Percentiles rank a stretch among this genome's conserved stretches.
Evolutionary conservation across 2,329 filamentous ascomycete genomes (phyloP).

Genomic region (Cytospora mali): DNA sequence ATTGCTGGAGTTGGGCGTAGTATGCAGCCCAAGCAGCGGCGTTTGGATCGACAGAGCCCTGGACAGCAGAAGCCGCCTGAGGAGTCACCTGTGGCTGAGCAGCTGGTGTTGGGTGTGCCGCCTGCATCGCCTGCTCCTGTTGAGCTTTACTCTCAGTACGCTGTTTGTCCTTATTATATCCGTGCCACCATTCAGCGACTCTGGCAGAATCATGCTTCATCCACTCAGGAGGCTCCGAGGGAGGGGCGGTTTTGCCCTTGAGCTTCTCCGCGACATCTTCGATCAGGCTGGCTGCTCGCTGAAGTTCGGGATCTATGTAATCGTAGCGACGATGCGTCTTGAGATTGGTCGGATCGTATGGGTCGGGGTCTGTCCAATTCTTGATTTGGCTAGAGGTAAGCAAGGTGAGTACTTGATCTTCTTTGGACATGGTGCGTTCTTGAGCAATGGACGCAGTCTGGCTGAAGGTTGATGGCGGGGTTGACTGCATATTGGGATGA

Average conservation of each 20-base stretch:
- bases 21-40: conserved; percentile 44
- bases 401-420: conserved; percentile 46
- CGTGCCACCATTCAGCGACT: conserved; percentile 56
- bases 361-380: conserved; percentile 47
- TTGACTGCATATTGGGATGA: conserved; percentile 8
- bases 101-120: neutral
- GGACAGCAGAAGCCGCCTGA: conserved; percentile 22
- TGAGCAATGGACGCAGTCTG: neutral
- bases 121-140: conserved; percentile 23
- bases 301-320: conserved; percentile 47
- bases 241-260: conserved; percentile 50
- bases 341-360: conserved; percentile 39
- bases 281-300: conserved; percentile 46
- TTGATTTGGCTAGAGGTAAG: conserved; percentile 48
- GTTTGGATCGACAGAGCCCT: conserved; percentile 34
- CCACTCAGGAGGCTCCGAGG: conserved; percentile 56
- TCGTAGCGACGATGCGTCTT: conserved; percentile 40
- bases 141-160: conserved; percentile 29
- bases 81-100: conserved; percentile 21
- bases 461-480: conserved; percentile 36
- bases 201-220: conserved; percentile 50
- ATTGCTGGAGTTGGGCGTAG: conserved; percentile 42
- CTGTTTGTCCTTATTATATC: conserved; percentile 43
- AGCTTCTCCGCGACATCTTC: conserved; percentile 47
- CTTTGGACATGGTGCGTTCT: conserved; percentile 38